Evolutionary conservation across 1,284 basidiomycete species (phyloP).

Genomic region (Tremellales sp.): DNA sequence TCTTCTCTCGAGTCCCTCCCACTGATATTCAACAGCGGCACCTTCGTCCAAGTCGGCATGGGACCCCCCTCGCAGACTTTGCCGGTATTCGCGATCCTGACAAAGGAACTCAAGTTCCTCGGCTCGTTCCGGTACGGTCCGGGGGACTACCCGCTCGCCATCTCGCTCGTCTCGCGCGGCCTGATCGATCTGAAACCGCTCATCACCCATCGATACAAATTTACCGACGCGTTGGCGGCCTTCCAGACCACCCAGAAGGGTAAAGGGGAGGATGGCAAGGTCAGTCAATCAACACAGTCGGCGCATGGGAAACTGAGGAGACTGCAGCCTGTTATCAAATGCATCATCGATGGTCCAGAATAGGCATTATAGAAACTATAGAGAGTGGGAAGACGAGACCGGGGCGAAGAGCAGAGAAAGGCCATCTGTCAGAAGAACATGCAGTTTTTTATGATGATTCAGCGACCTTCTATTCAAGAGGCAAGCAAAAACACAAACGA

Average conservation of each 20-base stretch:
- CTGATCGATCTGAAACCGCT: slow-evolving; percentile 55
- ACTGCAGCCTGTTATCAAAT: slow-evolving; percentile 45
- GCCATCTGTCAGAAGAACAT: no score
- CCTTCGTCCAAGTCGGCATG: slow-evolving; percentile 49
- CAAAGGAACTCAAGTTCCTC: slow-evolving; percentile 44
- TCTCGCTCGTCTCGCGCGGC: slow-evolving; percentile 54
- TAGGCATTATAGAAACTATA: no score
- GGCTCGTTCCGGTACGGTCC: slow-evolving; percentile 50
- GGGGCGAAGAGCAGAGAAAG: no score
- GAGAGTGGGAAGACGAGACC: no score
- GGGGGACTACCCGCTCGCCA: slow-evolving; percentile 52
- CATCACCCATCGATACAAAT: slow-evolving; percentile 58
- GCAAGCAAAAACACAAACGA: no score
- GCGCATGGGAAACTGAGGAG: neutral
- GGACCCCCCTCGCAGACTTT: slow-evolving; percentile 37
- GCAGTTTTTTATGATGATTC: no score
- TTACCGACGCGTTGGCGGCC: slow-evolving; percentile 53
- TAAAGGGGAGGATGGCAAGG: slow-evolving; percentile 61
- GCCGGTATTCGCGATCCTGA: slow-evolving; percentile 43
- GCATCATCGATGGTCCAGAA: slow-evolving; percentile 43
- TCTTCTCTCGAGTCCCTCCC: neutral
- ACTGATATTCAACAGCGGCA: slow-evolving; percentile 28
- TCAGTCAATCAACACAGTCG: slow-evolving; percentile 6
- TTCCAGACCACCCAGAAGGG: slow-evolving; percentile 58
- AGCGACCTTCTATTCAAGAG: no score